phyloP scores from a whole-genome alignment of 1,284 basidiomycete genomes.

The Naganishia sp. region DNA sequence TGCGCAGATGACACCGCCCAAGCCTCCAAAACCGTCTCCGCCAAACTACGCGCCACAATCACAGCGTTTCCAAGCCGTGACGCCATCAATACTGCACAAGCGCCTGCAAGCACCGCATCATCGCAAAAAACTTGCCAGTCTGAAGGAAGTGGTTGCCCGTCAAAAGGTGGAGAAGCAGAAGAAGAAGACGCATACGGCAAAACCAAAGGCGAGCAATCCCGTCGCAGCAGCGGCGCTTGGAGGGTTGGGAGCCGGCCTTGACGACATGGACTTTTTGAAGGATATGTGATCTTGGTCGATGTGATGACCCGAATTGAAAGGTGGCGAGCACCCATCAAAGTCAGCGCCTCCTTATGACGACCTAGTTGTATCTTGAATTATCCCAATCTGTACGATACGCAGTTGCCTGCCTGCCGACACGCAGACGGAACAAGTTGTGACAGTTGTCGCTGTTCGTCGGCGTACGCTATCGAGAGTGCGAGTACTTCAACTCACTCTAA shows the following conservation, averaged over 20 bases:
- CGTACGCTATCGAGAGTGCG: too few relatives aligned
- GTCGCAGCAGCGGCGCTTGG: conserved; percentile 8
- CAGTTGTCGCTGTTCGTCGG: too few relatives aligned
- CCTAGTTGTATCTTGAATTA: too few relatives aligned
- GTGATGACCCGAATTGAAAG: too few relatives aligned
- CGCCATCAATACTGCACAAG: conserved; percentile 18
- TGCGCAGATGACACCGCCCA: conserved; percentile 7
- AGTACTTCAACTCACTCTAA: too few relatives aligned
- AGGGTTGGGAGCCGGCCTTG: conserved; percentile 14
- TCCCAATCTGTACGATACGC: too few relatives aligned
- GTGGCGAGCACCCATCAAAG: too few relatives aligned
- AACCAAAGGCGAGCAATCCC: conserved; percentile 1
- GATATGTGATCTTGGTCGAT: conserved; percentile 10
- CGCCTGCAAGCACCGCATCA: conserved; percentile 25
- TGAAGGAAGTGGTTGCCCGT: conserved; percentile 19
- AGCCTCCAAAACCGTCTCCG: conserved; percentile 12
- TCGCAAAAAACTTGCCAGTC: conserved; percentile 25
- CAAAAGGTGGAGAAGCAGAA: conserved; percentile 25
- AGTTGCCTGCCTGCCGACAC: too few relatives aligned
- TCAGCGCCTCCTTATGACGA: too few relatives aligned
- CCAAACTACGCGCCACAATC: conserved; percentile 19
- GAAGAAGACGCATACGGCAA: conserved; percentile 21
- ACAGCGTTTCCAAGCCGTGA: conserved; percentile 23
- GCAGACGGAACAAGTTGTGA: too few relatives aligned
- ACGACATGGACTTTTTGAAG: conserved; percentile 19